Evolutionary conservation across 108 stramenopile species (phyloP).

Genomic region (Cyclotella distinguenda): DNA sequence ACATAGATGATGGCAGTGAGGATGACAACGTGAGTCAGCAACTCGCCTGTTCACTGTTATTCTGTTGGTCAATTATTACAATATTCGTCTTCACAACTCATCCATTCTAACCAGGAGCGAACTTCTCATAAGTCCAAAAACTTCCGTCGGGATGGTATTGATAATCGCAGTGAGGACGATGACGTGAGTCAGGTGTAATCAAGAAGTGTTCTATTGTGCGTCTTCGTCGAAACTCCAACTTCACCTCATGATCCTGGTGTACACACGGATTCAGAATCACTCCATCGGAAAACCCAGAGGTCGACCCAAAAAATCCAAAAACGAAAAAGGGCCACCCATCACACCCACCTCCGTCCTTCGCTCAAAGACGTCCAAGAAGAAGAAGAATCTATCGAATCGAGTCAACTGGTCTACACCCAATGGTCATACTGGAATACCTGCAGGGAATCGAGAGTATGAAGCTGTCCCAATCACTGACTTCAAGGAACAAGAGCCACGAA

Average conservation of each 20-base stretch:
- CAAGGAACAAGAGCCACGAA: conserved; percentile 50
- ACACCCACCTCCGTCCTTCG: conserved; percentile 46
- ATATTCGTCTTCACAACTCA: neutral
- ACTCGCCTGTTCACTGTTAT: too few species aligned
- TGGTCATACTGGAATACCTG: conserved; percentile 53
- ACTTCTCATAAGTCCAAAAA: too few species aligned
- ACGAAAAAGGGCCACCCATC: conserved; percentile 21
- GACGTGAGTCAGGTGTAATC: neutral
- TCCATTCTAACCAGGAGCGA: too few species aligned
- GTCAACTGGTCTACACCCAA: conserved; percentile 46
- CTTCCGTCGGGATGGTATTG: neutral
- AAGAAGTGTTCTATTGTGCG: neutral
- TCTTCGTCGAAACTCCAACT: neutral
- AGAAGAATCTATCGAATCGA: conserved; percentile 17
- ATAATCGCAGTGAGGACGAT: conserved; percentile 18
- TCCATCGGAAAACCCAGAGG: conserved; percentile 1
- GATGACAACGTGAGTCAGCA: conserved; percentile 22
- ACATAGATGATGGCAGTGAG: conserved; percentile 15
- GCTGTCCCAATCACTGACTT: conserved; percentile 61
- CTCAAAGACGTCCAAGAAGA: conserved; percentile 24
- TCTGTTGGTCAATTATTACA: conserved; percentile 3
- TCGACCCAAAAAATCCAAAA: conserved; percentile 13
- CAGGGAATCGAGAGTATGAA: conserved; percentile 60
- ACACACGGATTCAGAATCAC: too few species aligned
- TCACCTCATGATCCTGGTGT: too few species aligned